Base-by-base conservation (phyloP, 208 protist genomes). In the Trypanosoma scelopori region DNA sequence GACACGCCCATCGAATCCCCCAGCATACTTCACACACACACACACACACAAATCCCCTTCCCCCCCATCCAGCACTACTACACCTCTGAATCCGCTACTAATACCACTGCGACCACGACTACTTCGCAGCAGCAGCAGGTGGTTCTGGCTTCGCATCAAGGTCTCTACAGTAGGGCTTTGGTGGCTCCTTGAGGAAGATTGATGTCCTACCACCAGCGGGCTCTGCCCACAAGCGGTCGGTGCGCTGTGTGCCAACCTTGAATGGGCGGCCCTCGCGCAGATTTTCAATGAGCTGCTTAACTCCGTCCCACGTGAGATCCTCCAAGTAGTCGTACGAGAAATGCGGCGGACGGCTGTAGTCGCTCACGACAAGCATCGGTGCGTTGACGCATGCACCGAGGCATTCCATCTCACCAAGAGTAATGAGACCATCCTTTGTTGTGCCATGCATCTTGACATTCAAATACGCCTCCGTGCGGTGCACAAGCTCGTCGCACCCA, bases 331-430 rank as follows among this genome's bases (percentile, higher is more conserved):
- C 89, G 60, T 97, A 97, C 3, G 79, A 78, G 65, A 93, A 97
- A 56, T 93, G 50, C n/a, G 89, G 91, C 5, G 91, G 85, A 45
- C 85, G 81, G 73, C 81, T 92, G 79, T 97, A 97, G 76, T 97
- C 93, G 59, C 78, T 92, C 47, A 97, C 84, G 12, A 95, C 90
- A 37, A 97, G 71, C 94, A 97, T 97, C 30, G 94, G 94, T 20
- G 94, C 94, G 49, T 97, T 97, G 47, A 96, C 92, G 65, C 94
- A 97, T 28, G 85, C 86, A n/a, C 94, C 94, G 25, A 97, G 91
- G 69, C 94, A 97, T 80, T 97, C 88, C 90, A 97, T 96, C 87
- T 97, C 91, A 6, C 91, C 88, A n/a, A 97, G 50, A 12, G 92
- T 97, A 69, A 97, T 89, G 49, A 93, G 82, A 16, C 87, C 87